These are phyloP conservation scores for Panaeolus papilionaceus DNA, from an alignment of 768 basidiomycete genomes.

Conservation along the genomic window DNA sequence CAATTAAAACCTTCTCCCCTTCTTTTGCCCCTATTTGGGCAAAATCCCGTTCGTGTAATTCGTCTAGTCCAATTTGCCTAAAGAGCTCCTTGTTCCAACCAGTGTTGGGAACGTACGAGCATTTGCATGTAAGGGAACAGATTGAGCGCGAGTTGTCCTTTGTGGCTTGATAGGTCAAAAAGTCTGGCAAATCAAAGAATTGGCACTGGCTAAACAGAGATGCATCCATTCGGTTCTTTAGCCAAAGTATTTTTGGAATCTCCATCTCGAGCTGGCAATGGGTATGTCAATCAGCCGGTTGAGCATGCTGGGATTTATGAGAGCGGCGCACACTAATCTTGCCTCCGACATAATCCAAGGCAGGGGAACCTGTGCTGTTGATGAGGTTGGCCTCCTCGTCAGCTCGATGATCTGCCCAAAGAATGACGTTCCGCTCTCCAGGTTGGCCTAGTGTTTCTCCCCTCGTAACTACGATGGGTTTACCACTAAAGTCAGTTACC, in stretches of 20 bases:
- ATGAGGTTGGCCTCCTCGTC: constrained; percentile 91
- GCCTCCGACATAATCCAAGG: constrained; percentile 94
- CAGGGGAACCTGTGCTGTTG: constrained; percentile 83
- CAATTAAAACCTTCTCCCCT: constrained; percentile 69
- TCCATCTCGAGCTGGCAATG: constrained; percentile 82
- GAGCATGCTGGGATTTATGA: constrained; percentile 7
- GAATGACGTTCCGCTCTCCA: constrained; percentile 85
- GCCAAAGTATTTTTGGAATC: constrained; percentile 96
- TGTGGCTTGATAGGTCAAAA: constrained; percentile 93
- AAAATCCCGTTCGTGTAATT: constrained; percentile 73
- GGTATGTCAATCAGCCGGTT: constrained; percentile 12
- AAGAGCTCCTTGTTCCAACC: constrained; percentile 96
- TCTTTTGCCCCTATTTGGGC: constrained; percentile 74
- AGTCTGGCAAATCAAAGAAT: constrained; percentile 94
- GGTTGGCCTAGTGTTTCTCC: constrained; percentile 64
- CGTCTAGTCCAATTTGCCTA: constrained; percentile 77
- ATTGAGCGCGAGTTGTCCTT: constrained; percentile 74
- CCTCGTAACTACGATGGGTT: constrained; percentile 77
- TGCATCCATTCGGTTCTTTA: constrained; percentile 85
- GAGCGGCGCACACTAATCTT: constrained; percentile 81
- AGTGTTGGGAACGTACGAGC: constrained; percentile 82
- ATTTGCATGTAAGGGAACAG: constrained; percentile 97
- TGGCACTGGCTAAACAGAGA: constrained; percentile 76
- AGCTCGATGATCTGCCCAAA: constrained; percentile 98
- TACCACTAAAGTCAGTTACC: constrained; percentile 76